These are phyloP conservation scores for Amorphotheca resinae DNA, from an alignment of 495 filamentous ascomycete genomes.

Conservation along the genomic window DNA sequence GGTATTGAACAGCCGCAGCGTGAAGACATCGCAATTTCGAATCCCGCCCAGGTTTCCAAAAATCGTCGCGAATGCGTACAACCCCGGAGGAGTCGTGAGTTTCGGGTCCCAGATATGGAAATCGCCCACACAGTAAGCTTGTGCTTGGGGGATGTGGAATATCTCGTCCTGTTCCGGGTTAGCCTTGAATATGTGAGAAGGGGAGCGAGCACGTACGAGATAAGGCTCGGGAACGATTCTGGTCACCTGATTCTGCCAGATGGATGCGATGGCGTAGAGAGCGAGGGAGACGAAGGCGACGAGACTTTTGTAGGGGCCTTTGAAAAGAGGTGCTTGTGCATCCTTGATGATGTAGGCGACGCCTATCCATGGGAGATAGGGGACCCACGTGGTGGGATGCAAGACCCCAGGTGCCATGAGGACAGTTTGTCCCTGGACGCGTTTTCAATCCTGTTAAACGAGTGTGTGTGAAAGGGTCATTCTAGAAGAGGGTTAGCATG, in stretches of 20 bases:
- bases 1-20: slow-evolving; percentile 40
- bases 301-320: neutral
- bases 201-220: slow-evolving; percentile 38
- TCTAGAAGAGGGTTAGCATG: neutral
- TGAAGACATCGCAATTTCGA: slow-evolving; percentile 30
- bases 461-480: neutral
- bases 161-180: slow-evolving; percentile 60
- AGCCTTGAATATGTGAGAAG: slow-evolving; percentile 7
- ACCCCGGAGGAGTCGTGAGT: slow-evolving; percentile 87
- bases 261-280: slow-evolving; percentile 2
- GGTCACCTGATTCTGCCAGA: slow-evolving; percentile 30
- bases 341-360: neutral
- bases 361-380: neutral
- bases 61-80: slow-evolving; percentile 51
- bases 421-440: neutral
- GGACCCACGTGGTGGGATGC: neutral
- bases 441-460: neutral
- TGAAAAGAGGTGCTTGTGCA: neutral
- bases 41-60: slow-evolving; percentile 21
- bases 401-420: neutral
- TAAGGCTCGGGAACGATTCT: slow-evolving; percentile 64
- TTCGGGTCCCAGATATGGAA: slow-evolving; percentile 86
- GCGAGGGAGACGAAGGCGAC: neutral
- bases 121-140: slow-evolving; percentile 65
- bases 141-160: slow-evolving; percentile 89